These are phyloP conservation scores for Boletus speciosus DNA, from an alignment of 768 basidiomycete genomes.

Conservation along the genomic window DNA sequence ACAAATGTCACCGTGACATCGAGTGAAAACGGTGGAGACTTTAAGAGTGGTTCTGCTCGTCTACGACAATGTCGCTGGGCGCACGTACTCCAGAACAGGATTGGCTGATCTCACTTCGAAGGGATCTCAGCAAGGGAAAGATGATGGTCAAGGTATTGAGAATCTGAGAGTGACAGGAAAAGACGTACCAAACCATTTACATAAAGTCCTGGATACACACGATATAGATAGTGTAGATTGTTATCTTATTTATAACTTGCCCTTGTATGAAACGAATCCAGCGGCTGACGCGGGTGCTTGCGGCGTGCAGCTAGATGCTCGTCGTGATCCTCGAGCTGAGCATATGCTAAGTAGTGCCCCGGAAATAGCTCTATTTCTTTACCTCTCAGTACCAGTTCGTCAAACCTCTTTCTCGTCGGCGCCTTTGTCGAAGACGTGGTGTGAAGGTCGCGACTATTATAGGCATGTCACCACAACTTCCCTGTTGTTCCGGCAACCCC, in stretches of 20 bases:
- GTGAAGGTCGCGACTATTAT: too few relatives aligned
- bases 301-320: background rate
- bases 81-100: constrained; percentile 18
- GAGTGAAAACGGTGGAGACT: background rate
- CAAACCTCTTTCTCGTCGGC: constrained; percentile 42
- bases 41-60: constrained; percentile 19
- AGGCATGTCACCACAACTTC: too few relatives aligned
- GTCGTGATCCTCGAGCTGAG: constrained; percentile 4
- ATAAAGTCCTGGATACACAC: background rate
- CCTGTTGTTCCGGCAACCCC: too few relatives aligned
- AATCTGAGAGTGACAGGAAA: too few relatives aligned
- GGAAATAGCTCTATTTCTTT: constrained; percentile 22
- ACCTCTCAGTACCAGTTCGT: constrained; percentile 37
- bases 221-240: background rate
- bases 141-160: constrained; percentile 24
- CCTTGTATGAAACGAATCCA: background rate
- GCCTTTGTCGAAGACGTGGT: constrained; percentile 38
- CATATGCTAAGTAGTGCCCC: constrained; percentile 2
- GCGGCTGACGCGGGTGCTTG: constrained; percentile 9
- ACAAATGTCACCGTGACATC: constrained; percentile 7
- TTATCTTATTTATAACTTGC: background rate
- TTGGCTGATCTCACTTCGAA: constrained; percentile 14
- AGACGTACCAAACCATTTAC: background rate
- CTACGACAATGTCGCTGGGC: constrained; percentile 8
- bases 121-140: constrained; percentile 3